phyloP scores from a whole-genome alignment of 1,284 basidiomycete species.

The Ceratobasidium sp. region DNA sequence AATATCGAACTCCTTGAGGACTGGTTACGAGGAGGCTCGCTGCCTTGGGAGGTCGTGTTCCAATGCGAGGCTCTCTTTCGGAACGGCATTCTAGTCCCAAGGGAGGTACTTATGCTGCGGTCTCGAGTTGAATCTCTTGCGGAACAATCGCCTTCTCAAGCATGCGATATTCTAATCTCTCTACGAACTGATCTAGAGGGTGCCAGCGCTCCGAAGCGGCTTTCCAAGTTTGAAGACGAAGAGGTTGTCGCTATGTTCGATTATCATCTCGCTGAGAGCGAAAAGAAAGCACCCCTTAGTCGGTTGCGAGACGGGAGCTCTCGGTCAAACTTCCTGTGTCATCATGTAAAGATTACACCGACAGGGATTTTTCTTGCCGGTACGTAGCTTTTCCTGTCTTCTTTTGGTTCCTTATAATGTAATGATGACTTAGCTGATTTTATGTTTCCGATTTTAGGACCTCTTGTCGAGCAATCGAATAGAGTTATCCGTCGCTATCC shows the following conservation, averaged over 20 bases:
- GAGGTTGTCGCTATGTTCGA: constrained; percentile 6
- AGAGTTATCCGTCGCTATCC: constrained; percentile 41
- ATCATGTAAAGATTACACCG: constrained; percentile 37
- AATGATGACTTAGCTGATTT: not conserved
- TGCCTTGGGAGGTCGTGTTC: constrained; percentile 44
- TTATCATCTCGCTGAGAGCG: not conserved
- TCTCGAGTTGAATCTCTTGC: not conserved
- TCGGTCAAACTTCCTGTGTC: constrained; percentile 7
- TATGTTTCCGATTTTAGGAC: constrained; percentile 31
- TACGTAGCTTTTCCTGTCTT: not conserved
- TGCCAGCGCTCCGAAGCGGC: not conserved
- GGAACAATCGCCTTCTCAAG: not conserved
- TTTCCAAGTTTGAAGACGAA: constrained; percentile 9
- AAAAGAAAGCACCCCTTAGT: not conserved
- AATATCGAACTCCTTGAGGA: not conserved
- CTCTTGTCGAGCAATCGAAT: constrained; percentile 44
- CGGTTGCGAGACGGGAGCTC: not conserved
- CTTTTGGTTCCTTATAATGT: not conserved
- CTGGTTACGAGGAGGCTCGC: not conserved
- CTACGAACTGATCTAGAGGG: constrained; percentile 2
- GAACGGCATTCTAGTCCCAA: constrained; percentile 42
- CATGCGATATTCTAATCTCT: constrained; percentile 8
- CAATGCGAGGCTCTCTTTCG: constrained; percentile 21
- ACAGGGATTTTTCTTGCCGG: constrained; percentile 31
- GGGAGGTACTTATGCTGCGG: constrained; percentile 34